Base-by-base conservation (phyloP, 495 filamentous ascomycete genomes). In the Talaromyces nanjingensis region DNA sequence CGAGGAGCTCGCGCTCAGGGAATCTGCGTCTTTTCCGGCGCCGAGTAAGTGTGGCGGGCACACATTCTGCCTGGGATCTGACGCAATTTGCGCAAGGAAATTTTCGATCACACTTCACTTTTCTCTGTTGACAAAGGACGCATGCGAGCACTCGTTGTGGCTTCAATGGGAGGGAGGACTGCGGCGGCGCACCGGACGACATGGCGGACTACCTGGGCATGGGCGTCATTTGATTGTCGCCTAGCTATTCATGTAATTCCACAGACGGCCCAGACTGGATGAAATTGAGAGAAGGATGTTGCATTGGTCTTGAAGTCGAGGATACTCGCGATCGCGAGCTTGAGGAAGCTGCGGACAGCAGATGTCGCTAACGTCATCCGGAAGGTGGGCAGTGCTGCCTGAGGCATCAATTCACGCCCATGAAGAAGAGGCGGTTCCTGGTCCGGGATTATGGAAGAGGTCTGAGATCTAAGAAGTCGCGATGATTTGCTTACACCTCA, bases 101-200 rank as follows among this genome's bases (percentile, higher is more conserved):
- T 16, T 73, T 75, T 55, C 82, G 82, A 54, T 85, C 76, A 72
- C 83, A 87, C 62, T 79, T 83, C 33, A 86, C 72, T 62, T 86
- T 87, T 52, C 83, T 82, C 65, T 84, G 81, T 66, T 85, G 80
- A 69, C 84, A 86, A 0, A 75, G 71, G 29, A 83, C 73, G 65
- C 84, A 86, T 3, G 84, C 79, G n/a, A 86, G 77, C n/a, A 81
- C 71, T 25, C 83, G 75, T 64, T 71, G 76, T 42, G 75, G 65
- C 66, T 76, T 77, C 49, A 64, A 62, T 34, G 69, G 27, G 55
- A 49, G 37, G 12, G 31, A 25, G 37, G 37, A 16, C 37, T 42
- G 37, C 12, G 37, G 37, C 3, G 53, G 22, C 53, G 53, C 53
- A 25, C 20, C 31, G 6, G 56, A 59, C 2, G 56, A 59, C 27